These are phyloP conservation scores for Moelleriella libera DNA, from an alignment of 2,329 filamentous ascomycete genomes.

Conservation along the genomic window DNA sequence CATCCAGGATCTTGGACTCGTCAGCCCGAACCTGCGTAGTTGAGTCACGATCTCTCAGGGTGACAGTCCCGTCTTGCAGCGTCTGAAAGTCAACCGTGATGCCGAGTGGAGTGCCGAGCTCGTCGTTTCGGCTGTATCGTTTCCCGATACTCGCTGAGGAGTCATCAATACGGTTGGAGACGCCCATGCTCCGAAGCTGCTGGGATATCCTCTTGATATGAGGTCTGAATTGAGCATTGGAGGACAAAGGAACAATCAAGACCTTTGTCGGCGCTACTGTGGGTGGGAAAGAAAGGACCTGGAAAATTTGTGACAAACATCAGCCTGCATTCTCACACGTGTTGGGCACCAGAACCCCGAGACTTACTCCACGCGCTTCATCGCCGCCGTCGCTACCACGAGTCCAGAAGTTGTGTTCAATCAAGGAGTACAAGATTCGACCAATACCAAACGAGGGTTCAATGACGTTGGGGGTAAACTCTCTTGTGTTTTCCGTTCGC, in stretches of 20 bases:
- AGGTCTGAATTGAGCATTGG: constrained; percentile 69
- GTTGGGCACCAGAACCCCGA: no score
- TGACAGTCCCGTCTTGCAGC: constrained; percentile 73
- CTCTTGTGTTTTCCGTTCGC: constrained; percentile 67
- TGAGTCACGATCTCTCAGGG: constrained; percentile 78
- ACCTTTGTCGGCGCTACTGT: constrained; percentile 89
- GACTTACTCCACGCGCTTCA: constrained; percentile 72
- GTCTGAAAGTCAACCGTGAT: constrained; percentile 96
- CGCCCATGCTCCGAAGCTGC: constrained; percentile 59
- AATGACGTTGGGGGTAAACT: constrained; percentile 91
- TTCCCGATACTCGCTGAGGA: constrained; percentile 88
- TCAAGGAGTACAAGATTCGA: constrained; percentile 79
- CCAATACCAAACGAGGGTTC: constrained; percentile 97
- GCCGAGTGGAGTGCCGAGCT: constrained; percentile 85
- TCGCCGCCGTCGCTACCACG: constrained; percentile 46
- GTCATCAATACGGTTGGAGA: constrained; percentile 80
- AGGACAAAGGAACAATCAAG: constrained; percentile 77
- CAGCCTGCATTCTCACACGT: constrained; percentile 2
- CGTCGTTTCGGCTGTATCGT: constrained; percentile 88
- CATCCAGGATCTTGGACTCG: constrained; percentile 65
- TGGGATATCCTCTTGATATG: constrained; percentile 58
- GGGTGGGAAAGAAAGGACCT: constrained; percentile 40
- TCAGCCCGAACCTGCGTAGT: constrained; percentile 81
- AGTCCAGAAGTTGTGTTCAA: constrained; percentile 94
- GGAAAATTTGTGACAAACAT: constrained; percentile 5